A percentile compares a stretch with the other conserved stretches of the same genome.
phyloP scores from a whole-genome alignment of 805 yeast species.

The Pichia nakasei region DNA sequence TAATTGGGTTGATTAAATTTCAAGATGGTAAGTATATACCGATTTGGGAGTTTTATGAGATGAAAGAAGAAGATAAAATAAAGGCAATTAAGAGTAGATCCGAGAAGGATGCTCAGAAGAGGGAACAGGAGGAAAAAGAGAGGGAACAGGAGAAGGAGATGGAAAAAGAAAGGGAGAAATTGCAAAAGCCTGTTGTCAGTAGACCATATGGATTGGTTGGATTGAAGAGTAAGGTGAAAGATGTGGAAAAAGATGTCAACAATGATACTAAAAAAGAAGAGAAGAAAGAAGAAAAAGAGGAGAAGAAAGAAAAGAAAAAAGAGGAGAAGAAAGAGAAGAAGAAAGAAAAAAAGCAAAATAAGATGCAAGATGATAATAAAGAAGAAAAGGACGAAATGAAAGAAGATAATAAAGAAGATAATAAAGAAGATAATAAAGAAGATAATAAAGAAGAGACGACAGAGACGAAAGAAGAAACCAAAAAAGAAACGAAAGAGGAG shows the following conservation, averaged over 20 bases:
- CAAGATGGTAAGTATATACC: constrained; percentile 42
- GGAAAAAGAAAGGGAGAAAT: constrained; percentile 1
- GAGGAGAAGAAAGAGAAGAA: background rate
- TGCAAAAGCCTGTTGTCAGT: background rate
- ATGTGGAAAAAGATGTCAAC: background rate
- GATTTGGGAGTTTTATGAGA: constrained; percentile 47
- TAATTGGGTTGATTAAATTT: constrained; percentile 56
- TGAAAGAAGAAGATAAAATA: constrained; percentile 35
- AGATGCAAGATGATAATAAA: background rate
- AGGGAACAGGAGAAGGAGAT: constrained; percentile 11
- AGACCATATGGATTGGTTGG: constrained; percentile 27
- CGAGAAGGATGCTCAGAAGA: constrained; percentile 16
- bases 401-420: background rate
- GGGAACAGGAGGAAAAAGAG: constrained; percentile 12
- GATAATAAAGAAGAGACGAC: no score
- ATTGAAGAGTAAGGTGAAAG: background rate
- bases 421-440: background rate
- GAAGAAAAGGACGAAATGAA: background rate
- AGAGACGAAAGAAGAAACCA: no score
- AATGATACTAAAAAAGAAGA: background rate
- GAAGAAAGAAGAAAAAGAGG: background rate
- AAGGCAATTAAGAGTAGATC: constrained; percentile 18
- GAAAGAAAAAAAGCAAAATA: no score
- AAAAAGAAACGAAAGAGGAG: no score
- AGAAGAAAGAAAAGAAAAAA: background rate